Base-by-base conservation (phyloP, 2,329 filamentous ascomycete species). In the Aspergillus pseudotamarii region DNA sequence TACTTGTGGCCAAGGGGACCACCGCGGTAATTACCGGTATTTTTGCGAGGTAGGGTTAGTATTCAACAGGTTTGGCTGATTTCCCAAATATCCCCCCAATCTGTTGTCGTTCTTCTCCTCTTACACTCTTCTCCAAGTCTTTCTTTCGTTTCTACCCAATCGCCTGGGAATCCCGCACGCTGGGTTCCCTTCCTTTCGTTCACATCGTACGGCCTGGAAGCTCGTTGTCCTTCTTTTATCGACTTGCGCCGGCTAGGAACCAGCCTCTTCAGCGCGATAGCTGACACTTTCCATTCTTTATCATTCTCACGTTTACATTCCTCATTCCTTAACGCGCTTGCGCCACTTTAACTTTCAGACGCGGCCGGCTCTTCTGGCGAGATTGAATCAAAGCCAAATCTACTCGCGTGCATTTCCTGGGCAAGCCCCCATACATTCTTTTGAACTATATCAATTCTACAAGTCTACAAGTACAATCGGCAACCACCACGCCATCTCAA, bases 161-260 rank as follows among this genome's bases (percentile, higher is more conserved):
- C 30, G 8, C 30, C 10, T 41, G 11, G 51, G 51, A 34, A 36
- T 55, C 32, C 51, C 30, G 32, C 51, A 62, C 53, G 54, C 53
- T 61, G 50, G 58, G 55, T 56, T 62, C 55, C 53, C 57, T 58
- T 58, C 50, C 62, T 43, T 63, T 64, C 57, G 51, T 65, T 59
- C 64, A 58, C 61, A 62, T 60, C 58, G 65, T 67, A 68, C 66
- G 65, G 70, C 71, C 69, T 72, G 70, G 75, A 71, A 70, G 71
- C 73, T 74, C 72, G 74, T 75, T 71, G 73, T 72, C 73, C 71
- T 73, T 77, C 75, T 66, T 76, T 77, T 74, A 71, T 72, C 70
- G 64, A 70, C 69, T 62, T 66, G 57, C 50, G 55, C 65, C 65
- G 64, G 69, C 62, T 67, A 63, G 65, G 56, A 46, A 58, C 66